These are phyloP conservation scores for Glycine soja DNA, from an alignment of 306 rosid genomes.

Conservation along the genomic window DNA sequence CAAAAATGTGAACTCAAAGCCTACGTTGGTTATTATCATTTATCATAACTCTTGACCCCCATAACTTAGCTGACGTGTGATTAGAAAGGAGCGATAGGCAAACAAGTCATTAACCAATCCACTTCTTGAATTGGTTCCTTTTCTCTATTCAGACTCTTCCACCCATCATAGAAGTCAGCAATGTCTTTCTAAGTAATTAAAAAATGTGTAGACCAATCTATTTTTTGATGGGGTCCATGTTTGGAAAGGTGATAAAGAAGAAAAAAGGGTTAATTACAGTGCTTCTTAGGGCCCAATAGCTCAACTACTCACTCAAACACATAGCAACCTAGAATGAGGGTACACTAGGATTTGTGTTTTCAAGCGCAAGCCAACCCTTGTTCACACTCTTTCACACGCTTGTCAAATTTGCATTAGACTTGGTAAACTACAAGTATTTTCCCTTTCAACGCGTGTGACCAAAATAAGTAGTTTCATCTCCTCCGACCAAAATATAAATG, in stretches of 20 bases:
- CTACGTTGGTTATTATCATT: constrained; percentile 43
- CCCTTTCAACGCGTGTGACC: constrained; percentile 20
- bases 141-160: constrained; percentile 19
- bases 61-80: constrained; percentile 38
- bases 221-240: constrained; percentile 38
- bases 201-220: not conserved
- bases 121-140: constrained; percentile 27
- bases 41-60: constrained; percentile 17
- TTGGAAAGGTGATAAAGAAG: constrained; percentile 30
- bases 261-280: constrained; percentile 37
- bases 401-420: constrained; percentile 29
- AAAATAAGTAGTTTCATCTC: constrained; percentile 2
- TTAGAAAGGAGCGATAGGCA: constrained; percentile 10
- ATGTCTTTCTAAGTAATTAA: constrained; percentile 27
- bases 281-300: constrained; percentile 19
- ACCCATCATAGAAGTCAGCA: constrained; percentile 41
- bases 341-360: constrained; percentile 35
- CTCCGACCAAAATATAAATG: constrained; percentile 17
- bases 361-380: constrained; percentile 42
- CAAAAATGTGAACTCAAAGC: constrained; percentile 31
- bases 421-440: constrained; percentile 14
- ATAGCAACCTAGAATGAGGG: constrained; percentile 29
- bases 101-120: constrained; percentile 39
- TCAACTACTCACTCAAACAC: constrained; percentile 50
- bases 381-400: constrained; percentile 7